A percentile compares a stretch with the other conserved stretches of the same genome.
Evolutionary conservation across 2,329 filamentous ascomycete genomes (phyloP).

Genomic region (Aureobasidium uvarum): DNA sequence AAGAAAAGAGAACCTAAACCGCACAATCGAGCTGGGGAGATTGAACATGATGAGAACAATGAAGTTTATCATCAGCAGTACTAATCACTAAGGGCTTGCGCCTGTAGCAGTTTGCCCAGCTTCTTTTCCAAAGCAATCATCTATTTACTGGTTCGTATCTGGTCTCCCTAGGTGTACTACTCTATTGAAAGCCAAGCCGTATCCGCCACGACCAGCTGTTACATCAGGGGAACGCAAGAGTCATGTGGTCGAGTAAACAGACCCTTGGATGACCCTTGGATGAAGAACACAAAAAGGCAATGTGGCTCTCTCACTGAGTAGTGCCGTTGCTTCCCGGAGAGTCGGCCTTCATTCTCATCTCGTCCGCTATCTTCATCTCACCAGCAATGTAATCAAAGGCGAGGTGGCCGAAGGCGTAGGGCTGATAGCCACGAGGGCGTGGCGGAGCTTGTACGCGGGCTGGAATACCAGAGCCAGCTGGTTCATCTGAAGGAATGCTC

Average conservation of each 20-base stretch:
- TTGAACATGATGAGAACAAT: background rate
- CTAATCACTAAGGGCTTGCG: background rate
- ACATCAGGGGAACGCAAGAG: background rate
- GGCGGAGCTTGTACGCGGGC: background rate
- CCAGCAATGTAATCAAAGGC: background rate
- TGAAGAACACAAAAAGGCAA: no score
- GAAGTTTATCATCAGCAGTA: background rate
- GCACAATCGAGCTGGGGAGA: background rate
- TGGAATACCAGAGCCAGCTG: background rate
- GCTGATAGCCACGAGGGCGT: background rate
- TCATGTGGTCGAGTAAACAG: background rate
- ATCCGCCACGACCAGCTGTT: background rate
- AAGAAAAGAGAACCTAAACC: background rate
- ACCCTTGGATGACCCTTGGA: no score
- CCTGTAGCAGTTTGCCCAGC: background rate
- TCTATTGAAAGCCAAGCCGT: background rate
- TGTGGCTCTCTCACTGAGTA: background rate
- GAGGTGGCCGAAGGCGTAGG: conserved; percentile 13
- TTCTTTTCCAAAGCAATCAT: background rate
- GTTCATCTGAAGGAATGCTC: background rate
- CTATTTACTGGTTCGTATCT: background rate
- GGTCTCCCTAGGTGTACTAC: background rate
- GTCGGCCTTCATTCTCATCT: background rate
- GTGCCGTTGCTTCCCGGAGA: background rate
- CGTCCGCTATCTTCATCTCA: background rate